These are phyloP conservation scores for Lactarius hengduanensis DNA, from an alignment of 768 basidiomycete genomes.

Conservation along the genomic window DNA sequence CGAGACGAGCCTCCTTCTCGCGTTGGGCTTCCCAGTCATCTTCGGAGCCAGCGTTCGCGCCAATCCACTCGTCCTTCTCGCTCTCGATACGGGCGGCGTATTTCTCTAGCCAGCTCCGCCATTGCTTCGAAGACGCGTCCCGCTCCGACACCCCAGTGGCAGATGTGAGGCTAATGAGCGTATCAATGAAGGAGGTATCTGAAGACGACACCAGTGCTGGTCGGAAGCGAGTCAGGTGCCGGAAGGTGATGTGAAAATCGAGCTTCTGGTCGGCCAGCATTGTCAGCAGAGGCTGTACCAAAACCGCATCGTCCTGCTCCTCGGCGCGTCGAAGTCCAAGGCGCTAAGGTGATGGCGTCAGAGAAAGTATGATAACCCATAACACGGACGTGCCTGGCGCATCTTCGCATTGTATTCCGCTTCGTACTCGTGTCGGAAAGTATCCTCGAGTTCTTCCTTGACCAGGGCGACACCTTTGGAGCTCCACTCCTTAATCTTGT, in stretches of 20 bases:
- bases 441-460: constrained; percentile 58
- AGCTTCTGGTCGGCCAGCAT: constrained; percentile 70
- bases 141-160: constrained; percentile 46
- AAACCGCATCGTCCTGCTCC: constrained; percentile 53
- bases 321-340: constrained; percentile 67
- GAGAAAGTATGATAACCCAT: not conserved
- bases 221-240: constrained; percentile 63
- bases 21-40: constrained; percentile 31
- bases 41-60: constrained; percentile 42
- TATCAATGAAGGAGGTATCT: constrained; percentile 44
- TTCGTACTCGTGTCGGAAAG: constrained; percentile 57
- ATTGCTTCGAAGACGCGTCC: constrained; percentile 48
- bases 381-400: constrained; percentile 51
- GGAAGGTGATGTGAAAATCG: constrained; percentile 90
- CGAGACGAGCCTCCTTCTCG: constrained; percentile 43
- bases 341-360: constrained; percentile 47
- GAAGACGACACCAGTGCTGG: constrained; percentile 39
- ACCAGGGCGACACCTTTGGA: constrained; percentile 51
- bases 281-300: constrained; percentile 70
- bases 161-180: constrained; percentile 48
- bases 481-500: constrained; percentile 62
- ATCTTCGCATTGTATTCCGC: constrained; percentile 66
- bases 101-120: constrained; percentile 60
- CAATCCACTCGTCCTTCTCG: constrained; percentile 52
- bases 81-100: constrained; percentile 59